Conservation (phyloP, 2,329 filamentous ascomycete species). For the Pseudofabraea citricarpa region DNA sequence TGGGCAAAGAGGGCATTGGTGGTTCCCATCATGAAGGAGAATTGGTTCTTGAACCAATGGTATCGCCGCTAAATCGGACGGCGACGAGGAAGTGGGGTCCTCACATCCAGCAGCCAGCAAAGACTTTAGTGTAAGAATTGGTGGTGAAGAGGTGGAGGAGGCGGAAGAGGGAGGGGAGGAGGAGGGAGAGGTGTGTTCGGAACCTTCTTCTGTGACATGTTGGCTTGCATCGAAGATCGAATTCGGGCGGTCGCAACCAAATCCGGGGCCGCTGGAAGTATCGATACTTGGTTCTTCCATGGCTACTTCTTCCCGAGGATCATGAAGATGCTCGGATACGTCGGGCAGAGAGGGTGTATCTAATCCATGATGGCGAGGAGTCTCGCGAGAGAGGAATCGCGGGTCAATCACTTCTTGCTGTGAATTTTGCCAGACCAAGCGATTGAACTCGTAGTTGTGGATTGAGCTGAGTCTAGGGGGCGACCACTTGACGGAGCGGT, state of each 20-base stretch:
- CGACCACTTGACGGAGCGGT: not conserved
- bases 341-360: not conserved
- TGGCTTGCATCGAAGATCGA: conserved; percentile 17
- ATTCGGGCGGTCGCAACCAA: conserved; percentile 10
- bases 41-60: not conserved
- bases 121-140: no score
- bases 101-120: conserved; percentile 8
- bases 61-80: conserved; percentile 1
- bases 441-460: not conserved
- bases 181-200: conserved; percentile 2
- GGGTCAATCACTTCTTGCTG: not conserved
- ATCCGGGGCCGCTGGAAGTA: conserved; percentile 11
- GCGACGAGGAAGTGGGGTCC: conserved; percentile 3
- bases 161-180: conserved; percentile 2
- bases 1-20: conserved; percentile 10
- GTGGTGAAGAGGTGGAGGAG: no score
- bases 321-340: not conserved
- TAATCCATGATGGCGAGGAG: not conserved
- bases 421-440: not conserved
- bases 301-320: conserved; percentile 13
- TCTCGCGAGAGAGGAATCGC: not conserved
- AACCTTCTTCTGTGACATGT: conserved; percentile 12
- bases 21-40: not conserved
- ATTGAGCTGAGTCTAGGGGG: not conserved
- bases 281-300: conserved; percentile 14